Base-by-base conservation (phyloP, 768 basidiomycete species). In the Amanita muscaria region DNA sequence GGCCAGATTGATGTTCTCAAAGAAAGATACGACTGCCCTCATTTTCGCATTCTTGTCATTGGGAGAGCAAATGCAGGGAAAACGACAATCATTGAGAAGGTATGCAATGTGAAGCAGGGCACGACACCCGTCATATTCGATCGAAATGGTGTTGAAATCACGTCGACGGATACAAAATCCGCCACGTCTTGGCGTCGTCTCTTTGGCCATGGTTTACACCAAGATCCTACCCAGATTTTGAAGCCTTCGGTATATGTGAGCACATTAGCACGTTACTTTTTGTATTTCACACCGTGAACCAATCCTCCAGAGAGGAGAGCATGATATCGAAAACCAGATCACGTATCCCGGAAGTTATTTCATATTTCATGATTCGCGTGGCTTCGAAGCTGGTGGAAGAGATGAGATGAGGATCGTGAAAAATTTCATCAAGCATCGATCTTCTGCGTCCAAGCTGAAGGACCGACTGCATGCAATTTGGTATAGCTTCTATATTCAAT, bases 321-420 rank as follows among this genome's bases (percentile, higher is more conserved):
- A 67, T 49, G 49, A 69, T 43, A 60, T 67, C 23, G 42, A 59
- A 35, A 42, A 51, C 23, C 49, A 56, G 40, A 55, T 64, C 32
- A 46, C 56, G 4, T 68, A 63, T 49, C 24, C 18, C 22, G 34
- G 32, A 27, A 64, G 55, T 51, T 62, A 62, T 24, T 69, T 66
- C 48, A 56, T 68, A 16, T 68, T 69, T 47, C 68, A 70, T 30
- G 68, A 70, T 45, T 70, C 68, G 18, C 46, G 57, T 35, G 68
- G 67, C 5, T 65, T 70, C 38, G 66, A 69, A 51, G 48, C 64
- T 14, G 68, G 68, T 3, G 50, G 51, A 2, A 50, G 21, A 2
- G 48, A 51, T 3, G 61, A 69, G 46, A 46, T 66, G 2, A 43
- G 55, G 2, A 54, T 41, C 5, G 59, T 68, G 14, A 53, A 48